Base-by-base conservation (phyloP, 768 basidiomycete species). In the Phaeolepiota aurea region DNA sequence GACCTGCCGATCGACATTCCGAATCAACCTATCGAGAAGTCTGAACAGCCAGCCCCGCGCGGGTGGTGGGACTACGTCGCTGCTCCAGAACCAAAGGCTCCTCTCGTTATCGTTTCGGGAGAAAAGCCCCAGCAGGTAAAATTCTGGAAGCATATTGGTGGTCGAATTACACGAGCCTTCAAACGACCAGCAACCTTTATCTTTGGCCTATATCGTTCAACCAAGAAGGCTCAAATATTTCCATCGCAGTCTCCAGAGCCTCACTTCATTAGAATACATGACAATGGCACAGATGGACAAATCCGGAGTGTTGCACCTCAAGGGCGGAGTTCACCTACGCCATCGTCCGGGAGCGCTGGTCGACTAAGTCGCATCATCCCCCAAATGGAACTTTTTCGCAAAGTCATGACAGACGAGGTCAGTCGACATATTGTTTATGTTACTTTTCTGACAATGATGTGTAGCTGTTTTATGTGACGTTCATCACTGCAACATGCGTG, bases 321-420 rank as follows among this genome's bases (percentile, higher is more conserved):
- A 34, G 48, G 51, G 21, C 47, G 30, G 34, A 31, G 33, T 19
- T 55, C 54, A 34, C 58, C 57, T 10, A 48, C 53, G 4, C 54
- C 56, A 25, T 65, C 64, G 10, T 54, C 58, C 5, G 5, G 50
- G 10, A 31, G 28, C 14, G 25, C 59, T 41, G 72, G 69, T 46
- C 63, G 67, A 18, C 50, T 76, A 20, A 69, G 69, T 36, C 64
- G 68, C 44, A 62, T 74, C 34, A 61, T 79, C 28, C 71, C 76
- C 7, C 64, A 68, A 10, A 71, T 77, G 63, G 66, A 66, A 41
- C 58, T 76, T 19, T 74, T 82, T 44, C 69, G 64, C 20, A 54
- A 68, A 50, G 77, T 77, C 21, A 69, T 82, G 59, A 72, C 67
- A 47, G 72, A 82, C 52, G 80, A 82, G 68, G 79, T 79, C 49